These are phyloP conservation scores for Leccinum insigne DNA, from an alignment of 1,284 basidiomycete genomes.

Conservation along the genomic window DNA sequence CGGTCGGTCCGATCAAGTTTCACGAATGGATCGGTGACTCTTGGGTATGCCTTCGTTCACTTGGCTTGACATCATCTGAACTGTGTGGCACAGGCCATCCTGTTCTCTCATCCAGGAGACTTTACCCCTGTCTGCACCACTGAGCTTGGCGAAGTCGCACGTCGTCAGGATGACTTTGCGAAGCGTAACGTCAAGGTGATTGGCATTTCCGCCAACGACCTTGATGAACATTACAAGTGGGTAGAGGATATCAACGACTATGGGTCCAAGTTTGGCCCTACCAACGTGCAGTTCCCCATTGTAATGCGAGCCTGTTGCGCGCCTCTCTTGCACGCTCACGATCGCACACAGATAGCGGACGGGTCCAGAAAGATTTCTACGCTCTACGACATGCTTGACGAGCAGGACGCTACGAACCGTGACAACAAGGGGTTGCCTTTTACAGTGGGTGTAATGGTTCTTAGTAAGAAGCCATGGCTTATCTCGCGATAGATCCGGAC, in stretches of 20 bases:
- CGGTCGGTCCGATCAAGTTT: constrained; percentile 78
- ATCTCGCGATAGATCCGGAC: constrained; percentile 74
- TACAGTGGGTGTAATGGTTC: constrained; percentile 44
- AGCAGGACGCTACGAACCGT: constrained; percentile 93
- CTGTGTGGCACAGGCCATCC: constrained; percentile 54
- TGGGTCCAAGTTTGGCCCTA: constrained; percentile 64
- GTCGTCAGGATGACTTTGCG: constrained; percentile 82
- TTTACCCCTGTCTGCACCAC: constrained; percentile 92
- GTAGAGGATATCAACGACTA: constrained; percentile 91
- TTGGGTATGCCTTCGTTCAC: constrained; percentile 64
- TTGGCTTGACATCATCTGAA: constrained; percentile 1
- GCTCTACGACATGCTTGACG: constrained; percentile 95
- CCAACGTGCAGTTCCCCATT: constrained; percentile 89
- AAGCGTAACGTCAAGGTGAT: constrained; percentile 93
- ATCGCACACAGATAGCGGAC: constrained; percentile 77
- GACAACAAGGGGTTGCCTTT: constrained; percentile 90
- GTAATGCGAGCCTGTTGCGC: constrained; percentile 42
- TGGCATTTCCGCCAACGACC: constrained; percentile 91
- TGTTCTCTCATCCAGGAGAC: constrained; percentile 94
- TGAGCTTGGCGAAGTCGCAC: constrained; percentile 95
- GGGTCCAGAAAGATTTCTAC: constrained; percentile 84
- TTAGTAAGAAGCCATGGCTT: constrained; percentile 9
- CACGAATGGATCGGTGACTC: constrained; percentile 89
- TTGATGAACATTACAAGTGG: constrained; percentile 88
- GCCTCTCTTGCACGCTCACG: constrained; percentile 7